These are phyloP conservation scores for Teunomyces gatunensis DNA, from an alignment of 805 yeast genomes.

Conservation along the genomic window DNA sequence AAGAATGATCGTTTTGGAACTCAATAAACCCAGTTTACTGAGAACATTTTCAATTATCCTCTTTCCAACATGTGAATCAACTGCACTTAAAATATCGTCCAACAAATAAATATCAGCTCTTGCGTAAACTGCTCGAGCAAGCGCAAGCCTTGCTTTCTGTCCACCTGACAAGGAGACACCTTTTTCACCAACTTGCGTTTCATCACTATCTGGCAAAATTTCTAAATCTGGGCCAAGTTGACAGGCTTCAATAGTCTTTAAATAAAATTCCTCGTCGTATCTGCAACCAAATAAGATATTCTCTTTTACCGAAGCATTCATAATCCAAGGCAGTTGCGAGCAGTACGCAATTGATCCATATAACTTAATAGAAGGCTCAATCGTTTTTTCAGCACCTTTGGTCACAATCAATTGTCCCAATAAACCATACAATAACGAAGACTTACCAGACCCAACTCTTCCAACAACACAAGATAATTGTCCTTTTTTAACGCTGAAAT, in stretches of 20 bases:
- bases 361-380: slow-evolving; percentile 9
- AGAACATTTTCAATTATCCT: slow-evolving; percentile 23
- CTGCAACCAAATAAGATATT: slow-evolving; percentile 25
- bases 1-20: slow-evolving; percentile 23
- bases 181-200: slow-evolving; percentile 27
- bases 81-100: slow-evolving; percentile 27
- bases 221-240: slow-evolving; percentile 23
- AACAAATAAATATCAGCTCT: slow-evolving; percentile 25
- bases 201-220: slow-evolving; percentile 27
- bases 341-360: slow-evolving; percentile 26
- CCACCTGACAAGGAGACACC: slow-evolving; percentile 31
- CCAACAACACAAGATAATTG: slow-evolving; percentile 26
- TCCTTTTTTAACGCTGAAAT: slow-evolving; percentile 23
- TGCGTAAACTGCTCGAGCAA: slow-evolving; percentile 29
- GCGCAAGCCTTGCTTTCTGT: slow-evolving; percentile 27
- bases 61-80: slow-evolving; percentile 30
- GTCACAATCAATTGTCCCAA: slow-evolving; percentile 19
- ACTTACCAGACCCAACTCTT: slow-evolving; percentile 26
- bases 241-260: slow-evolving; percentile 23
- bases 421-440: slow-evolving; percentile 22
- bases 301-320: slow-evolving; percentile 24
- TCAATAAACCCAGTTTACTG: slow-evolving; percentile 20
- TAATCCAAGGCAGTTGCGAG: slow-evolving; percentile 25
- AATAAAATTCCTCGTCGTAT: slow-evolving; percentile 19
- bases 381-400: background rate